A percentile compares a stretch with the other conserved stretches of the same genome.
Evolutionary conservation across 176 grass and related monocot genomes (phyloP).

Genomic region (Elymus sibiricus): DNA sequence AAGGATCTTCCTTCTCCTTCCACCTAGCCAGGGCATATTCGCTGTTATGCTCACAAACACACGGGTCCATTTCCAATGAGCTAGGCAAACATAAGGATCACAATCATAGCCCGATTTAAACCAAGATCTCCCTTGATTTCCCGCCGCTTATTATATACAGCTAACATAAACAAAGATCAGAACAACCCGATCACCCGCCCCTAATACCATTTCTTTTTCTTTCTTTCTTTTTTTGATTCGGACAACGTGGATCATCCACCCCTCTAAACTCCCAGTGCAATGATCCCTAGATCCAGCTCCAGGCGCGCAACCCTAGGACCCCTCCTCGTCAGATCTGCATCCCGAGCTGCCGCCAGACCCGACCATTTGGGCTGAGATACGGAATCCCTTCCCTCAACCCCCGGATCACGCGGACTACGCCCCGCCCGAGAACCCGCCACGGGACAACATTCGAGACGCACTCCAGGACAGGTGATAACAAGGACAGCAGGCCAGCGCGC

Average conservation of each 20-base stretch:
- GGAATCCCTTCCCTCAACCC: not conserved
- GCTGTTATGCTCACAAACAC: not conserved
- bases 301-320: not conserved
- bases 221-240: not conserved
- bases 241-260: not conserved
- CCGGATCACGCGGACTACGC: not conserved
- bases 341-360: not conserved
- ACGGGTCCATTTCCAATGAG: not conserved
- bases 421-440: not conserved
- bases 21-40: not conserved
- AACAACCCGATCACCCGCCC: not conserved
- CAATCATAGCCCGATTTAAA: not conserved
- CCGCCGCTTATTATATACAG: not conserved
- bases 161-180: not conserved
- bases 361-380: not conserved
- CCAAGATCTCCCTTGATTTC: not conserved
- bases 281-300: conserved; percentile 17
- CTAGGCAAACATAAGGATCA: not conserved
- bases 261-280: not conserved
- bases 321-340: not conserved
- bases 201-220: not conserved
- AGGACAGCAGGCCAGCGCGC: not conserved
- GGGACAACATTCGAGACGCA: not conserved
- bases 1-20: not conserved
- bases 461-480: not conserved